Conservation (phyloP, 2,329 filamentous ascomycete genomes). For the Curvularia verruculosa region DNA sequence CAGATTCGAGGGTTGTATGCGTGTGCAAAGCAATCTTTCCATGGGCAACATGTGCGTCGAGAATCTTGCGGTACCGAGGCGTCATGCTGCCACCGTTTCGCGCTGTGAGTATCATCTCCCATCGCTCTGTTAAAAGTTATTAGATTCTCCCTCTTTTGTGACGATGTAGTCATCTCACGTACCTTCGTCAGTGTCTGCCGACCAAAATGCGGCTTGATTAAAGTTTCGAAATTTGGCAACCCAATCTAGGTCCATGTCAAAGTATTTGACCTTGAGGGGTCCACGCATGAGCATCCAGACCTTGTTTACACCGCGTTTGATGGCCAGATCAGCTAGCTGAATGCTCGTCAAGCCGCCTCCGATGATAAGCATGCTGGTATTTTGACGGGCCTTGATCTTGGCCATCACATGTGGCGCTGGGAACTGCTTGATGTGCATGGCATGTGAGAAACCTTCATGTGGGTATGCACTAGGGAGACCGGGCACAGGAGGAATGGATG, state of each 20-base stretch:
- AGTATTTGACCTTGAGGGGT: conserved; percentile 70
- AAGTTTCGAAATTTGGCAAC: conserved; percentile 82
- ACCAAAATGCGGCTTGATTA: conserved; percentile 78
- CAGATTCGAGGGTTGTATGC: conserved; percentile 61
- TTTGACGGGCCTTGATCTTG: conserved; percentile 55
- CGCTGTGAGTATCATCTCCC: conserved; percentile 68
- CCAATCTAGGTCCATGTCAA: conserved; percentile 78
- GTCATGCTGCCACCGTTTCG: conserved; percentile 79
- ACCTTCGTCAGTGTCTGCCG: conserved; percentile 70
- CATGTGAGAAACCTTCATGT: conserved; percentile 65
- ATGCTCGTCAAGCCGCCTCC: conserved; percentile 79
- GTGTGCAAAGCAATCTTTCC: conserved; percentile 63
- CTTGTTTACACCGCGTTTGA: conserved; percentile 68
- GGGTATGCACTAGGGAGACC: conserved; percentile 42
- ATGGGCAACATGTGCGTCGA: conserved; percentile 64
- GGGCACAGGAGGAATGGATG: conserved; percentile 54
- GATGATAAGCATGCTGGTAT: conserved; percentile 71
- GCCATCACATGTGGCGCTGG: conserved; percentile 60
- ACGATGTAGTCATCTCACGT: conserved; percentile 3
- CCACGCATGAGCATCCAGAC: conserved; percentile 74
- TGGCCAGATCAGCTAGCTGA: conserved; percentile 71
- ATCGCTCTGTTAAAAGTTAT: conserved; percentile 57
- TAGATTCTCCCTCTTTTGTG: too few relatives aligned
- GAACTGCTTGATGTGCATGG: conserved; percentile 66
- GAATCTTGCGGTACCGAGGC: conserved; percentile 68